phyloP scores from a whole-genome alignment of 768 basidiomycete genomes.

The Terana coerulea region DNA sequence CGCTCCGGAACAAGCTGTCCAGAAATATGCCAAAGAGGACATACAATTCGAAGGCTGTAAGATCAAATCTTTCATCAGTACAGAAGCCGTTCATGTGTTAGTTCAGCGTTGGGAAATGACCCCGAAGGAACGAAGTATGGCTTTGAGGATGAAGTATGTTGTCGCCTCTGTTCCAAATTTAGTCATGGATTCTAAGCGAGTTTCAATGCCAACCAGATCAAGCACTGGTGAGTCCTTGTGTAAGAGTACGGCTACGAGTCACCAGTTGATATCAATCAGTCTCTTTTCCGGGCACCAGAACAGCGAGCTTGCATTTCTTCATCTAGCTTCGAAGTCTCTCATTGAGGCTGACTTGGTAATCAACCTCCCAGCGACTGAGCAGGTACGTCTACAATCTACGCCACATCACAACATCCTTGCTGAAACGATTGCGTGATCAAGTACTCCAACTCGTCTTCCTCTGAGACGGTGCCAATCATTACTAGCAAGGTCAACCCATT shows the following conservation, averaged over 20 bases:
- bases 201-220: too few relatives aligned
- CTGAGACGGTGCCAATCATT: slow-evolving; percentile 20
- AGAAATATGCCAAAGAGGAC: slow-evolving; percentile 49
- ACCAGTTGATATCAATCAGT: slow-evolving; percentile 35
- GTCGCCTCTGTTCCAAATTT: background rate
- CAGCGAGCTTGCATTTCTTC: slow-evolving; percentile 83
- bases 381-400: slow-evolving; percentile 38
- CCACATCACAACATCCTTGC: background rate
- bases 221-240: slow-evolving; percentile 28
- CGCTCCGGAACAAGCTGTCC: slow-evolving; percentile 53
- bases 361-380: slow-evolving; percentile 78
- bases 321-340: slow-evolving; percentile 63
- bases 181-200: background rate
- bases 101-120: slow-evolving; percentile 28
- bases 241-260: too few relatives aligned
- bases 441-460: slow-evolving; percentile 36
- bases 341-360: slow-evolving; percentile 81
- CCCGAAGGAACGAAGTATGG: slow-evolving; percentile 59
- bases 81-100: background rate
- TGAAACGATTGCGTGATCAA: slow-evolving; percentile 15
- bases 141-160: slow-evolving; percentile 62
- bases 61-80: slow-evolving; percentile 16
- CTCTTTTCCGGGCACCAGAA: slow-evolving; percentile 70
- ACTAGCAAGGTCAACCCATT: slow-evolving; percentile 19
- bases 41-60: slow-evolving; percentile 62